Evolutionary conservation across 371 early-diverging fungal genomes (phyloP), one percentile per base, ranked within the genome.

Genomic region (Coemansia linderi): DNA sequence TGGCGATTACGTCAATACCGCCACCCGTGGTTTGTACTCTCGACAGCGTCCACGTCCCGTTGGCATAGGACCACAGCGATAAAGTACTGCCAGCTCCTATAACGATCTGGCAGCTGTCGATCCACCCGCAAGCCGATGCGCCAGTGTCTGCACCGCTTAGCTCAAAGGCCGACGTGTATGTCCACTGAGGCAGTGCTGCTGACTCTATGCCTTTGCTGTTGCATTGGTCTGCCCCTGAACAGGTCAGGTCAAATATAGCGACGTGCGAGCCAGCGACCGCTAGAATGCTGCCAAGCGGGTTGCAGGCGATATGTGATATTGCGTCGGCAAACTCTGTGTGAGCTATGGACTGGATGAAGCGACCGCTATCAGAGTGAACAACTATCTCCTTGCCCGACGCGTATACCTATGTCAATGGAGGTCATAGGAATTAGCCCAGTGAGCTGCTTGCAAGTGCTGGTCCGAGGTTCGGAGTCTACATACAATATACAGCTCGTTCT

Each of bases 361-460:
- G 56, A 10, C 59, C 67, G 10, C 40, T 15, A 22, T 33, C 44
- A 10, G 65, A 39, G 52, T 77, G 63, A 13, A 77, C 40, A 19
- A 77, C 61, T 27, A 77, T 37, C 24, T 70, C 76, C 22, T 66
- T 54, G 15, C 78, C 78, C 1, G 78, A 77, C 10, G 70, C 78
- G 52, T 77, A 75, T 3, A 43, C 62, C 77, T 77, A 77, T 15
- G 39, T 19, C 7, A 43, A 43, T 43, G 17, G 7, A 43, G n/a
- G 43, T 17, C 43, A 43, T 43, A 17, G 15, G 43, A 46, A 46
- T 7, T 46, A 56, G 56, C 8, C 29, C 9, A 33, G 15, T 31
- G 56, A 56, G 33, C 33, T 17, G 56, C 13, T 29, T 54, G 54
- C 27, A 54, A 13, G 17, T 17, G 54, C 29, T 29, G 54, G 13